These are phyloP conservation scores for Spongispora temasekensis DNA, from an alignment of 1,284 basidiomycete genomes.

Conservation along the genomic window DNA sequence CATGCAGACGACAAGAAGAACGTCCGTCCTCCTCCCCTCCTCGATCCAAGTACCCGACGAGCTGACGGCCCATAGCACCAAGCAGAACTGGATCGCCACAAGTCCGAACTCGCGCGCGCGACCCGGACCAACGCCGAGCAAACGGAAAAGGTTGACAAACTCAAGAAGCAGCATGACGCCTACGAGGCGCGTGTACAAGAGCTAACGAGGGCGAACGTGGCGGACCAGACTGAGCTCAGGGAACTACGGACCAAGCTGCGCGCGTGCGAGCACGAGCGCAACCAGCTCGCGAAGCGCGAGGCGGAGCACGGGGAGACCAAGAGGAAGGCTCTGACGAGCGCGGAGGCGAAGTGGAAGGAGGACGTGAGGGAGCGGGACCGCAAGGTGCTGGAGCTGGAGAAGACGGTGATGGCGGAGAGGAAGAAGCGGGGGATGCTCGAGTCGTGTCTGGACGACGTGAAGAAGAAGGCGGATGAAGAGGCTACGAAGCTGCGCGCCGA, in stretches of 20 bases:
- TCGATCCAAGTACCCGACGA: background rate
- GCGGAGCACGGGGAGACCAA: constrained; percentile 54
- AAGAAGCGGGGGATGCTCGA: constrained; percentile 52
- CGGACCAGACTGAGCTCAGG: constrained; percentile 62
- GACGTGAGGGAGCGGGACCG: constrained; percentile 57
- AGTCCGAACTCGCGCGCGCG: constrained; percentile 51
- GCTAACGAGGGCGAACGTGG: constrained; percentile 48
- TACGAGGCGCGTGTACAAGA: constrained; percentile 60
- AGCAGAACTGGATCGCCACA: constrained; percentile 58
- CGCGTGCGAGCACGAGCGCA: constrained; percentile 58
- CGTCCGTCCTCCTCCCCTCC: constrained; percentile 41
- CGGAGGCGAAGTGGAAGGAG: constrained; percentile 53
- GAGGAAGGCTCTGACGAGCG: constrained; percentile 47
- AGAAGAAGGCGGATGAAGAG: constrained; percentile 47
- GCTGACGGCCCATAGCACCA: constrained; percentile 46
- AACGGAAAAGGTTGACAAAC: constrained; percentile 56
- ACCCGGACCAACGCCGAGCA: constrained; percentile 54
- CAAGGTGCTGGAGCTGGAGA: constrained; percentile 59
- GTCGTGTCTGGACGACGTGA: constrained; percentile 44
- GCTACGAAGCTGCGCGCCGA: constrained; percentile 37
- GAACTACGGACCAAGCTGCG: constrained; percentile 61
- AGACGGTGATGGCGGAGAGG: constrained; percentile 47
- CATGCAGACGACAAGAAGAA: constrained; percentile 67
- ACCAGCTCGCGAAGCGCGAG: constrained; percentile 52
- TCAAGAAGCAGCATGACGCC: constrained; percentile 60